These are phyloP conservation scores for Boechera stricta DNA, from an alignment of 345 rosid genomes.

Conservation along the genomic window DNA sequence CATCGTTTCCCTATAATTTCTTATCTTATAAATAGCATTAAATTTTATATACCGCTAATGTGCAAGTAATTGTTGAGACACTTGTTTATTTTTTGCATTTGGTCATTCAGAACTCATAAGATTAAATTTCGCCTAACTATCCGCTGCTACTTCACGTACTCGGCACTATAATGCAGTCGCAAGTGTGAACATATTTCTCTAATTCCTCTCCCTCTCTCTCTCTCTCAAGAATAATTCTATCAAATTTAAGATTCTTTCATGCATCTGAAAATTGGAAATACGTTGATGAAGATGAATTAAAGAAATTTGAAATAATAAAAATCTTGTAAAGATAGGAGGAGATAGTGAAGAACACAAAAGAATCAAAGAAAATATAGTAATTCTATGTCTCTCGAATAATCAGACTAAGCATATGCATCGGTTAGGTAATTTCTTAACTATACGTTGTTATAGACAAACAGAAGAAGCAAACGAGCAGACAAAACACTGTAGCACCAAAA, in stretches of 20 bases:
- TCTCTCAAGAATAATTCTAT: background rate
- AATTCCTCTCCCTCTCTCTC: background rate
- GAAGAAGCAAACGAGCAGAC: conserved; percentile 32
- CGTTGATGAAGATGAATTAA: conserved; percentile 3
- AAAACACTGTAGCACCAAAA: conserved; percentile 33
- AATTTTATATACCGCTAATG: background rate
- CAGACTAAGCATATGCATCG: background rate
- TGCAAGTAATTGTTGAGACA: background rate
- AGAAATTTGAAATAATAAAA: background rate
- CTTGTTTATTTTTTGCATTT: conserved; percentile 4
- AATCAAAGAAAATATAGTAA: background rate
- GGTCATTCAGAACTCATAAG: background rate
- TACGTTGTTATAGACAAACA: conserved; percentile 21
- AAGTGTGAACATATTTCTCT: conserved; percentile 7
- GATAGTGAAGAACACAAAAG: conserved; percentile 1
- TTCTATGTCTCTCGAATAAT: background rate
- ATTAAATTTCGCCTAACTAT: background rate
- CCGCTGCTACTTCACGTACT: conserved; percentile 15
- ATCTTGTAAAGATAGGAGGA: background rate
- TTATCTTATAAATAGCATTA: background rate
- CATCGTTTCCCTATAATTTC: conserved; percentile 11
- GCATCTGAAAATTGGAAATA: background rate
- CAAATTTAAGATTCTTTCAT: background rate
- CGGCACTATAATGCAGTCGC: background rate
- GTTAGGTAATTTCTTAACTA: background rate